A percentile compares a stretch with the other conserved stretches of the same genome.
Conservation (phyloP, 1,284 basidiomycete species). For the Rhizoctonia solani region DNA sequence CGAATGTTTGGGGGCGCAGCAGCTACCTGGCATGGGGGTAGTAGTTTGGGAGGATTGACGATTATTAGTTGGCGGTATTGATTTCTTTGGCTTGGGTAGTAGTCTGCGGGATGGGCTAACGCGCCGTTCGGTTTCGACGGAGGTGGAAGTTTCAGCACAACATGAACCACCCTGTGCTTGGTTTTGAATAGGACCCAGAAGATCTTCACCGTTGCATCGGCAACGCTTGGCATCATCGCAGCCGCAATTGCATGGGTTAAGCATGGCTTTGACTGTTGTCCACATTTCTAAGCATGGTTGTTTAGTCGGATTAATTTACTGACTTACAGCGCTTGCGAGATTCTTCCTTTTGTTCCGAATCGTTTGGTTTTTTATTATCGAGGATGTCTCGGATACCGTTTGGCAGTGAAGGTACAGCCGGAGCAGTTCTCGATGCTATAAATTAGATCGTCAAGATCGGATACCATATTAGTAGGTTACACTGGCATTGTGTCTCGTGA, state of each 20-base stretch:
- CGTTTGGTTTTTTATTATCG: constrained; percentile 4
- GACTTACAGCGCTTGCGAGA: constrained; percentile 28
- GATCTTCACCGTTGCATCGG: constrained; percentile 4
- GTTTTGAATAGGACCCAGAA: constrained; percentile 6
- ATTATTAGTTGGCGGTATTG: not conserved
- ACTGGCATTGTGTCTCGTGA: not conserved
- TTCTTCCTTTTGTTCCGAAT: constrained; percentile 29
- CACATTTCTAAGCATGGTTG: too few species aligned
- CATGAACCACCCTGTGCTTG: constrained; percentile 3
- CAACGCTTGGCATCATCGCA: constrained; percentile 29
- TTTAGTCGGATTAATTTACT: not conserved
- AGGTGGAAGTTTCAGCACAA: not conserved
- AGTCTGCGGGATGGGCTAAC: constrained; percentile 12
- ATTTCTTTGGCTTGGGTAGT: constrained; percentile 24
- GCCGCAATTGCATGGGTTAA: constrained; percentile 17
- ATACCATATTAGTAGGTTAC: constrained; percentile 3
- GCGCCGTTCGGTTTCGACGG: not conserved
- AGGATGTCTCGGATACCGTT: constrained; percentile 36
- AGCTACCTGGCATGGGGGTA: not conserved
- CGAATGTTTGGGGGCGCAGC: constrained; percentile 16
- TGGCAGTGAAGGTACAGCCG: constrained; percentile 33
- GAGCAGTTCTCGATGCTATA: constrained; percentile 32
- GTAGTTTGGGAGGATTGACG: not conserved
- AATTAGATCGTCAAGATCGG: not conserved
- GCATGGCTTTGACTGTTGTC: constrained; percentile 20